A percentile compares a stretch with the other conserved stretches of the same genome.
These are phyloP conservation scores for Nitzschia palea DNA, from an alignment of 108 stramenopile species.

Conservation along the genomic window DNA sequence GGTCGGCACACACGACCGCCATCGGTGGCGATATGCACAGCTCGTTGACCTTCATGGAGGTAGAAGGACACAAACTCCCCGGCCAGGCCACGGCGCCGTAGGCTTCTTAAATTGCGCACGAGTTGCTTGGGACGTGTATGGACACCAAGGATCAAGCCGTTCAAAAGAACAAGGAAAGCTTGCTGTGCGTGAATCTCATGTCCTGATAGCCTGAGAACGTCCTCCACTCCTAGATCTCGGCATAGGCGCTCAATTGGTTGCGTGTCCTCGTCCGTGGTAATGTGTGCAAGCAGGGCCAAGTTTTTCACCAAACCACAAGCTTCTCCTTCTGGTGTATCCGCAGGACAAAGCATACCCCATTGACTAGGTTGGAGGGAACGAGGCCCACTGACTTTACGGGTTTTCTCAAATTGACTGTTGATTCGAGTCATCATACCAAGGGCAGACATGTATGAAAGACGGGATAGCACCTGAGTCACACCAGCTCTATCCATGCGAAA, in stretches of 20 bases:
- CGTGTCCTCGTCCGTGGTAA: slow-evolving; percentile 94
- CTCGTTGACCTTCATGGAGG: slow-evolving; percentile 90
- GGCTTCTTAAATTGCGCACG: slow-evolving; percentile 71
- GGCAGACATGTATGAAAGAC: slow-evolving; percentile 93
- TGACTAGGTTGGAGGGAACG: slow-evolving; percentile 96
- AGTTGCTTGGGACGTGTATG: slow-evolving; percentile 76
- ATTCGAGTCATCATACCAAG: slow-evolving; percentile 99
- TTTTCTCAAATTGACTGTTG: slow-evolving; percentile 97
- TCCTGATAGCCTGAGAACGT: slow-evolving; percentile 87
- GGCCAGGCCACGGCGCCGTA: slow-evolving; percentile 87
- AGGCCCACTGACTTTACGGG: slow-evolving; percentile 95
- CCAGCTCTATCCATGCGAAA: slow-evolving; percentile 99
- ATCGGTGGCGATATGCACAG: slow-evolving; percentile 97
- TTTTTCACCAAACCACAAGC: slow-evolving; percentile 98
- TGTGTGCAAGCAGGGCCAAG: slow-evolving; percentile 93
- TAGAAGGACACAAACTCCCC: slow-evolving; percentile 98
- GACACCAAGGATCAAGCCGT: slow-evolving; percentile 93
- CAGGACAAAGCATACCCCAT: slow-evolving; percentile 99
- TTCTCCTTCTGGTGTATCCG: slow-evolving; percentile 96
- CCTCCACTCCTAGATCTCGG: slow-evolving; percentile 95
- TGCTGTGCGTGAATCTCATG: slow-evolving; percentile 84
- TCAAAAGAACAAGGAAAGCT: slow-evolving; percentile 92
- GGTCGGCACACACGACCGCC: slow-evolving; percentile 98
- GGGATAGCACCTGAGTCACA: slow-evolving; percentile 94
- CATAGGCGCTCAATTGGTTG: slow-evolving; percentile 89